Conservation (phyloP, 2,329 filamentous ascomycete species). For the Bipolaris gigantea region DNA sequence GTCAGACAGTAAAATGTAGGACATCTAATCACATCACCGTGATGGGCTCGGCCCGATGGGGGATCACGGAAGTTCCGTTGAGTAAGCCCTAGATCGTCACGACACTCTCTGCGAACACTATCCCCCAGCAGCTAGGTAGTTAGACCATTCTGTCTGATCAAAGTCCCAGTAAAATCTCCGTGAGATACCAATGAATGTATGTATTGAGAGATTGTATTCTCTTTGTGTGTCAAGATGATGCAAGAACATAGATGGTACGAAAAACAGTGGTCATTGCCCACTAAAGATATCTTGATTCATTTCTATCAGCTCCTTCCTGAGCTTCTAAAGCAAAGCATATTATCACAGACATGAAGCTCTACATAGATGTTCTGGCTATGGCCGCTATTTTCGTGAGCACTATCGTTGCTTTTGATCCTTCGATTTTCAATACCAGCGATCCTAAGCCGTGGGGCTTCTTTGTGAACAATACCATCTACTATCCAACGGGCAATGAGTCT, state of each 20-base stretch:
- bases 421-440: neutral
- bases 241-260: too few relatives aligned
- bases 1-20: too few relatives aligned
- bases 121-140: neutral
- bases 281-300: neutral
- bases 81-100: too few relatives aligned
- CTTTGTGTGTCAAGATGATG: neutral
- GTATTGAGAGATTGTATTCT: too few relatives aligned
- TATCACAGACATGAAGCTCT: slow-evolving; percentile 2
- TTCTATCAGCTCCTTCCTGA: neutral
- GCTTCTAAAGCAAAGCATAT: neutral
- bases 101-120: too few relatives aligned
- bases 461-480: slow-evolving; percentile 26
- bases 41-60: too few relatives aligned
- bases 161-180: too few relatives aligned
- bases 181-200: too few relatives aligned
- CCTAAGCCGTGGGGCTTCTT: slow-evolving; percentile 22
- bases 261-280: too few relatives aligned
- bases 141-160: neutral
- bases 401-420: neutral
- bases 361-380: neutral
- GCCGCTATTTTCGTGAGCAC: neutral
- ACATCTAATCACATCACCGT: too few relatives aligned
- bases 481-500: slow-evolving; percentile 14
- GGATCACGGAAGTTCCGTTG: too few relatives aligned